phyloP scores from a whole-genome alignment of 176 grass and related monocot genomes.

The Themeda triandra region DNA sequence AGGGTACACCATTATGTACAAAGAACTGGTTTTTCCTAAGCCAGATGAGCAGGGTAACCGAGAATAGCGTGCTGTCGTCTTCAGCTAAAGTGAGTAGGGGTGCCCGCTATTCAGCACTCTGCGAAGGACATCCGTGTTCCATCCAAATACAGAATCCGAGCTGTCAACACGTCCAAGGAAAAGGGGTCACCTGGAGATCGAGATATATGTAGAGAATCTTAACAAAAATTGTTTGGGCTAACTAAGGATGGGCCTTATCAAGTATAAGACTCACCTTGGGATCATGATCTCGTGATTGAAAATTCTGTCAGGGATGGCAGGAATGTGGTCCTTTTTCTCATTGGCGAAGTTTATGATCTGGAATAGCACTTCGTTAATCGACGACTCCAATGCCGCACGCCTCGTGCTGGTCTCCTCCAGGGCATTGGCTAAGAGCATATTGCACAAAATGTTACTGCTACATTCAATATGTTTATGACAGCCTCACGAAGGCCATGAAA shows the following conservation, averaged over 20 bases:
- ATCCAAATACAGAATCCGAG: slow-evolving; percentile 70
- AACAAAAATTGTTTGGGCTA: slow-evolving; percentile 22
- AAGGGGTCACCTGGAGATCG: slow-evolving; percentile 79
- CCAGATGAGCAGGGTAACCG: not conserved
- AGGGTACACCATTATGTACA: slow-evolving; percentile 8
- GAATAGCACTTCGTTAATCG: slow-evolving; percentile 73
- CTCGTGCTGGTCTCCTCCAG: slow-evolving; percentile 71
- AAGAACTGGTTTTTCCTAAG: not conserved
- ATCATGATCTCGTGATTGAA: slow-evolving; percentile 89
- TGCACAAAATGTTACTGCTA: not conserved
- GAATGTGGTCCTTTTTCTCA: slow-evolving; percentile 92
- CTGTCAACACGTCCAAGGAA: slow-evolving; percentile 76
- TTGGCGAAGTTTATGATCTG: slow-evolving; percentile 92
- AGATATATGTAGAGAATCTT: slow-evolving; percentile 55
- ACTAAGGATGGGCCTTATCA: slow-evolving; percentile 2
- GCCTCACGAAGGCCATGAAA: not conserved
- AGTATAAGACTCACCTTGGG: slow-evolving; percentile 57
- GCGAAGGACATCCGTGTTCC: slow-evolving; percentile 57
- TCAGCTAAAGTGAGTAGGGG: slow-evolving; percentile 51
- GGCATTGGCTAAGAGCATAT: slow-evolving; percentile 49
- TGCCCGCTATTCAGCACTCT: slow-evolving; percentile 64
- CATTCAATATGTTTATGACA: not conserved
- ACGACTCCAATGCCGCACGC: slow-evolving; percentile 51
- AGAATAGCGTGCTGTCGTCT: not conserved
- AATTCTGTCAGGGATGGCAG: slow-evolving; percentile 68